A percentile compares a stretch with the other conserved stretches of the same genome.
Conservation (phyloP, 2,329 filamentous ascomycete genomes). For the Colletotrichum tanaceti region DNA sequence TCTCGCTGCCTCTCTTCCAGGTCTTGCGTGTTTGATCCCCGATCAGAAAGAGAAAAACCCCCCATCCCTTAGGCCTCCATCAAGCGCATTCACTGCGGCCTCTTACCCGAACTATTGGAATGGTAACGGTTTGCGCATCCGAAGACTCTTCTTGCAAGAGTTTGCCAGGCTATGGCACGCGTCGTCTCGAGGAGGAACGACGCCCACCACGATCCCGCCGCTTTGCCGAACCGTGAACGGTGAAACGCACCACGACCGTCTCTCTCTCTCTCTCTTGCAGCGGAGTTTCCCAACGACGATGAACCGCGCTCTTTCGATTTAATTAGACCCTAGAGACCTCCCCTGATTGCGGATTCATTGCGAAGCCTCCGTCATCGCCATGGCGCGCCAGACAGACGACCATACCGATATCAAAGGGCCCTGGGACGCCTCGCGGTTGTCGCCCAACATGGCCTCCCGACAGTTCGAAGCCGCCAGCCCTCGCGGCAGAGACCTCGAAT, state of each 20-base stretch:
- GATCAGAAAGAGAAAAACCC: too few relatives aligned
- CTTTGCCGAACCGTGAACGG: conserved; percentile 3
- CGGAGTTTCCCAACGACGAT: neutral
- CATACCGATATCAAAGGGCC: neutral
- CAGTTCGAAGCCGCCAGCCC: neutral
- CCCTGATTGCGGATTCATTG: neutral
- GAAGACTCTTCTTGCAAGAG: neutral
- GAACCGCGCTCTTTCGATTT: too few relatives aligned
- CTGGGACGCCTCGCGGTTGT: neutral
- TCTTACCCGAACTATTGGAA: neutral
- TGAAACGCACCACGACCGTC: neutral
- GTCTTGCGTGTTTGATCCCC: too few relatives aligned
- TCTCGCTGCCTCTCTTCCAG: neutral
- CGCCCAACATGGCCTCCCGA: neutral
- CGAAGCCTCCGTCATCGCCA: neutral
- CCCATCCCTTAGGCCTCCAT: neutral
- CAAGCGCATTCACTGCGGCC: neutral
- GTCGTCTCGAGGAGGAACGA: neutral
- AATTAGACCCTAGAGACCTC: neutral
- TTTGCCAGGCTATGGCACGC: conserved; percentile 17
- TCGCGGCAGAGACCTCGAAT: conserved; percentile 18
- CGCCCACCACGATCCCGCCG: conserved; percentile 2
- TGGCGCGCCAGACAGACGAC: neutral
- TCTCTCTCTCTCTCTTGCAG: neutral
- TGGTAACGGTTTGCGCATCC: neutral